Base-by-base conservation (phyloP, 2,329 filamentous ascomycete species). In the Pseudogymnoascus sp. region DNA sequence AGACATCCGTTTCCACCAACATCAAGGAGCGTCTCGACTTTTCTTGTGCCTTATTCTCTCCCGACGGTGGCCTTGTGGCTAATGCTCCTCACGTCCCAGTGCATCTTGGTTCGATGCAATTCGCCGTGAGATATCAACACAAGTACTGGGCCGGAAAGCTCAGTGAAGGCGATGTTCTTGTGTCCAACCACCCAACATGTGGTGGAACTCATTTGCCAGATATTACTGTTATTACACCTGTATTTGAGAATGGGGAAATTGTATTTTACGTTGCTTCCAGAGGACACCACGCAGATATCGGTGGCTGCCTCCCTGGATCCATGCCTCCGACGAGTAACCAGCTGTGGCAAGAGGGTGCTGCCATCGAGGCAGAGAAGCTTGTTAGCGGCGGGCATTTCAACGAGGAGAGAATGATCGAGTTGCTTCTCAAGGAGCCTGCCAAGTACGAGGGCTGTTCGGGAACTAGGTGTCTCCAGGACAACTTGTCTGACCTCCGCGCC, bases 121-220 rank as follows among this genome's bases (percentile, higher is more conserved):
- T 62, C 61, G 65, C 66, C 6, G 88, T 93, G 3, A 79, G 83
- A 63, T 89, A 88, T 51, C 89, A 92, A 74, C 85, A 88, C 6
- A 81, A 88, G 67, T 88, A 91, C 63, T 92, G 89, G 88, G 81
- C 85, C 67, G 88, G 87, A 5, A 88, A 87, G 66, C 77, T 93
- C 62, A 88, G 89, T 69, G 84, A 81, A 59, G 90, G 90, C 17
- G 90, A 94, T 72, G 90, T 93, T 0, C 80, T 94, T 36, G 87
- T 92, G 4, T 89, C 88, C 0, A 94, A 94, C 68, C 89, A 92
- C 70, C 90, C 90, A 0, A 83, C 86, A 72, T 92, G 87, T 69
- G 90, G 90, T 35, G 90, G 90, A 41, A 95, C 91, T 0, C 90
- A 94, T 77, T 76, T 94, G 27, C 90, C 90, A 1, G 90, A 94